Evolutionary conservation across 129 eudicot species (phyloP).

Genomic region (Calendula officinalis): DNA sequence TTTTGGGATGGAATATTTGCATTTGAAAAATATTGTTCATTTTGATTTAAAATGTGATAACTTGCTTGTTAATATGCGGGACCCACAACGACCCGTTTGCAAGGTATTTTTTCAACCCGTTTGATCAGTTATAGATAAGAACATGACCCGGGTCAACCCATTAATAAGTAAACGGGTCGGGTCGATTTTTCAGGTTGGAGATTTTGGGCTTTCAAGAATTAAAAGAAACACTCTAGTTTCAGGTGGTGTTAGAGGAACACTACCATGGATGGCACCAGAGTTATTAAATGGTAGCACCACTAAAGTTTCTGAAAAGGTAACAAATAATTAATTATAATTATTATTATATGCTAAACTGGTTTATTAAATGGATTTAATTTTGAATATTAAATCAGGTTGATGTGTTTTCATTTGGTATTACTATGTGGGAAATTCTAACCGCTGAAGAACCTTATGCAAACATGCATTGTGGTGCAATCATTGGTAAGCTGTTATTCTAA

Average conservation of each 20-base stretch:
- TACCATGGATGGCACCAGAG: slow-evolving; percentile 99
- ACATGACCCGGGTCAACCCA: neutral
- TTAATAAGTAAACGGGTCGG: neutral
- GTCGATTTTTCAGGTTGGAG: slow-evolving; percentile 65
- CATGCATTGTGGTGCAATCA: slow-evolving; percentile 97
- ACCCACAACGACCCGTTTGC: slow-evolving; percentile 91
- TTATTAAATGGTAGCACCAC: slow-evolving; percentile 78
- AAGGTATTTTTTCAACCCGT: slow-evolving; percentile 45
- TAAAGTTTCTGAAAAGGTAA: slow-evolving; percentile 81
- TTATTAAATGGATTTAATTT: neutral
- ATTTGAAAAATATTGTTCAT: slow-evolving; percentile 83
- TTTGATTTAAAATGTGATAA: slow-evolving; percentile 96
- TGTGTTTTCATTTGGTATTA: slow-evolving; percentile 91
- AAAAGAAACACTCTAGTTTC: slow-evolving; percentile 88
- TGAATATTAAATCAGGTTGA: slow-evolving; percentile 48
- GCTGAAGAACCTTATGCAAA: slow-evolving; percentile 92
- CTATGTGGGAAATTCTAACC: slow-evolving; percentile 93
- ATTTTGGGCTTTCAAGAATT: slow-evolving; percentile 82
- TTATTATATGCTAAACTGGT: neutral
- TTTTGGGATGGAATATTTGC: slow-evolving; percentile 96
- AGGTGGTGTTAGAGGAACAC: slow-evolving; percentile 91
- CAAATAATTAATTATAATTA: slow-evolving; percentile 4
- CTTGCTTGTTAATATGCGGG: slow-evolving; percentile 78
- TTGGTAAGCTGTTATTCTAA: slow-evolving; percentile 49
- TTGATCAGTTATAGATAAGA: neutral